Evolutionary conservation across 139 green algal species (phyloP).

Genomic region (Coccomyxa sp.): DNA sequence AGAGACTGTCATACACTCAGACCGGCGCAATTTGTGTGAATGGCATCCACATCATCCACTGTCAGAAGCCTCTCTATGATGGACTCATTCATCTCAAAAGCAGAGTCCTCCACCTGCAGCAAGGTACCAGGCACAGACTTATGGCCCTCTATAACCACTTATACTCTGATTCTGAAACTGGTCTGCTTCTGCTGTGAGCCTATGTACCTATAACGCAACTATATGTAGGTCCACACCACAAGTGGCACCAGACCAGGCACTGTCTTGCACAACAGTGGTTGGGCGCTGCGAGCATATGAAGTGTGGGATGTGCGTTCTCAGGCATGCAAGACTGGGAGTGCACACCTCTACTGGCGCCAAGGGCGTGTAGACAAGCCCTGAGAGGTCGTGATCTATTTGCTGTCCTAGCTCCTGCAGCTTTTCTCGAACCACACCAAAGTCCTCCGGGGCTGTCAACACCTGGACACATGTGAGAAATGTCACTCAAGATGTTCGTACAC

Average conservation of each 20-base stretch:
- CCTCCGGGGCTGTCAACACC: slow-evolving; percentile 31
- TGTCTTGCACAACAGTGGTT: not conserved
- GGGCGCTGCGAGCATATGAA: not conserved
- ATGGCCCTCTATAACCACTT: not conserved
- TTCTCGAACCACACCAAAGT: slow-evolving; percentile 28
- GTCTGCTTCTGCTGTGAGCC: not conserved
- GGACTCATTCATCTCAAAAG: slow-evolving; percentile 64
- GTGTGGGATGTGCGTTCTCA: not conserved
- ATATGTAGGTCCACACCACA: not conserved
- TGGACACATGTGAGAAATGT: not conserved
- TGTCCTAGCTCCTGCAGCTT: slow-evolving; percentile 15
- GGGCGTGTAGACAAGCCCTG: slow-evolving; percentile 14
- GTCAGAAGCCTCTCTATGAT: slow-evolving; percentile 82
- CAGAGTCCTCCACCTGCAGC: slow-evolving; percentile 53
- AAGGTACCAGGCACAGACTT: not conserved
- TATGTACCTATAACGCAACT: not conserved
- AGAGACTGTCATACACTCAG: too few species aligned
- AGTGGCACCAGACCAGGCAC: not conserved
- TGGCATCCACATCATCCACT: slow-evolving; percentile 90
- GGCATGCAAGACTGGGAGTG: not conserved
- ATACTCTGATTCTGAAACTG: not conserved
- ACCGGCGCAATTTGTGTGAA: slow-evolving; percentile 71
- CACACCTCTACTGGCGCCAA: slow-evolving; percentile 6
- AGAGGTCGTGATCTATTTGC: slow-evolving; percentile 33
- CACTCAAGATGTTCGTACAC: not conserved